A percentile compares a stretch with the other conserved stretches of the same genome.
Conservation (phyloP, 768 basidiomycete species). For the Hericium erinaceus region DNA sequence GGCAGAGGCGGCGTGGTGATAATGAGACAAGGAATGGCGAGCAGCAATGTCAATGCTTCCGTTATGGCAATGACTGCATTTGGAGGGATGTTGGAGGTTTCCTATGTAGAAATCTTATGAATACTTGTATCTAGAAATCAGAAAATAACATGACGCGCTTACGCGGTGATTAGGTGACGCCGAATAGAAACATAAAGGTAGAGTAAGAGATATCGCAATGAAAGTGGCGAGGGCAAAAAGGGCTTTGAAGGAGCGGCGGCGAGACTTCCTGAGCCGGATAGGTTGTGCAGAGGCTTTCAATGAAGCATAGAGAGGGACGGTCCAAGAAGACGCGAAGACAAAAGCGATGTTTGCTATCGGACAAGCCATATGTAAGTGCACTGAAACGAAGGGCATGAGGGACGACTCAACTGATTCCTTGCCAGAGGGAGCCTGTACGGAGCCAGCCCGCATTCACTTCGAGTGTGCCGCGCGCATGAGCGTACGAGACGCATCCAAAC, state of each 20-base stretch:
- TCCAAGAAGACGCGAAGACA: conserved; percentile 54
- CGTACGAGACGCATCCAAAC: conserved; percentile 44
- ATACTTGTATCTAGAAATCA: neutral
- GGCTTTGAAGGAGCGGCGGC: conserved; percentile 46
- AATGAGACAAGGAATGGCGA: conserved; percentile 51
- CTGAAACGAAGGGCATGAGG: too few species aligned
- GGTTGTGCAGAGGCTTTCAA: conserved; percentile 36
- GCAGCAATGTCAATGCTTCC: conserved; percentile 41
- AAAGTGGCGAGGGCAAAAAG: conserved; percentile 43
- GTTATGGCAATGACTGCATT: conserved; percentile 32
- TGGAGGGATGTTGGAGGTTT: conserved; percentile 18
- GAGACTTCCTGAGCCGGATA: conserved; percentile 32
- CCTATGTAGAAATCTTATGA: conserved; percentile 16
- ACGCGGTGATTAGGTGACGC: conserved; percentile 35
- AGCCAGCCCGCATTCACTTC: conserved; percentile 27
- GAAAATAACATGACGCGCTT: conserved; percentile 13
- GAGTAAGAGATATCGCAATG: conserved; percentile 38
- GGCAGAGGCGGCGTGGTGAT: conserved; percentile 47
- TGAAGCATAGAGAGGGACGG: conserved; percentile 57
- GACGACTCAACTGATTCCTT: conserved; percentile 40
- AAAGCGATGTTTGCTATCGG: conserved; percentile 50
- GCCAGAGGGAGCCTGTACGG: conserved; percentile 46
- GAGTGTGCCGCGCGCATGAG: conserved; percentile 40
- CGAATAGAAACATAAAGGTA: conserved; percentile 51
- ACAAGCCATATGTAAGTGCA: neutral